Evolutionary conservation across 2,329 filamentous ascomycete genomes (phyloP).

Genomic region (Piedraia hortae): DNA sequence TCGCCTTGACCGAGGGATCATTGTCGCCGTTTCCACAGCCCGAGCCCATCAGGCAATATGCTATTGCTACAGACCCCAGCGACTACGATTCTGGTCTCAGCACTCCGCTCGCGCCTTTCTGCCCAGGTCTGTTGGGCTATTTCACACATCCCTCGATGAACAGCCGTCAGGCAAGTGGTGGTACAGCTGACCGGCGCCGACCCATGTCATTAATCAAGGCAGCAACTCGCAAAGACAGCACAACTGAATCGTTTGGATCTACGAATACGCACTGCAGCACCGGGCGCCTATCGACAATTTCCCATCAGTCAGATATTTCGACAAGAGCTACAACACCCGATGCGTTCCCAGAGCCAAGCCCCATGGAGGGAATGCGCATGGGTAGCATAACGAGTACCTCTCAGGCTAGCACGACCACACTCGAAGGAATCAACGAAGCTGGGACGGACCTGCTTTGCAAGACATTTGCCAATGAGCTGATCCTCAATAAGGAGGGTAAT

Average conservation of each 20-base stretch:
- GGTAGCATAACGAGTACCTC: conserved; percentile 38
- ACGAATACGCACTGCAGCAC: conserved; percentile 50
- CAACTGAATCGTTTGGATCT: conserved; percentile 52
- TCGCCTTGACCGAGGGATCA: no score
- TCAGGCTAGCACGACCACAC: conserved; percentile 31
- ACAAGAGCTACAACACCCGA: conserved; percentile 78
- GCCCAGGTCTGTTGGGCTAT: no score
- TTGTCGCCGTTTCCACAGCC: no score
- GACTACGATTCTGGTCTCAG: no score
- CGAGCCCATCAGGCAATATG: no score
- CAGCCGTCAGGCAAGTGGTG: no score
- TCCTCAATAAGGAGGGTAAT: conserved; percentile 82
- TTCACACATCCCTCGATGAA: no score
- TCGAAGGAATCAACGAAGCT: conserved; percentile 12
- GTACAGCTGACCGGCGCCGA: no score
- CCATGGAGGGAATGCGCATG: conserved; percentile 25
- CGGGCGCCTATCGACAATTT: conserved; percentile 50
- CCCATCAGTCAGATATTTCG: conserved; percentile 52
- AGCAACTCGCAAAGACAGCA: conserved; percentile 41
- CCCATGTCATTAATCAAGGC: no score
- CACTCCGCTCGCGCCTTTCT: no score
- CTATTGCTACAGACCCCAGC: no score
- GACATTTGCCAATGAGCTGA: conserved; percentile 71
- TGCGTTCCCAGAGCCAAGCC: conserved; percentile 19
- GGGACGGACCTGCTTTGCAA: conserved; percentile 72